Conservation (phyloP, 73 alveolate genomes). For the Tetrahymena elliotti region DNA sequence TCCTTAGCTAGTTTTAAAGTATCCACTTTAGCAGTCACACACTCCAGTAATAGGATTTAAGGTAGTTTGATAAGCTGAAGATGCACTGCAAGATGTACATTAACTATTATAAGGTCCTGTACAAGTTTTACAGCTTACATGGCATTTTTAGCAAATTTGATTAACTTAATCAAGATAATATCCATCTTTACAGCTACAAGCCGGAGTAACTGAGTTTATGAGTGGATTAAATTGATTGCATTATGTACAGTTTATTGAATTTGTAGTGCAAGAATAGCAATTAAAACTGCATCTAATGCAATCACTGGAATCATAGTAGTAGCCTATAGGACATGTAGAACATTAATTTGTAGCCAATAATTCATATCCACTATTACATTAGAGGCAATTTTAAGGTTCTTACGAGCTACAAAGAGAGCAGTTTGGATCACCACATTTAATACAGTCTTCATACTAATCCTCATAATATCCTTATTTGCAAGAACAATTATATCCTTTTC, state of each 20-base stretch:
- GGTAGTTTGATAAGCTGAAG: not conserved
- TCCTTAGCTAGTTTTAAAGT: not conserved
- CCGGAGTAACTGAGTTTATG: not conserved
- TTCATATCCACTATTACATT: not conserved
- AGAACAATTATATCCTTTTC: not conserved
- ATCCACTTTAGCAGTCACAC: not conserved
- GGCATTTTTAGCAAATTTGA: not conserved
- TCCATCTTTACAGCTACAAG: not conserved
- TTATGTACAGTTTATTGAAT: not conserved
- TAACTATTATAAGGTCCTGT: not conserved
- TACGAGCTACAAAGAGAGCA: not conserved
- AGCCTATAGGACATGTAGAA: not conserved
- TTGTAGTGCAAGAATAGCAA: not conserved
- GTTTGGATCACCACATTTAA: not conserved
- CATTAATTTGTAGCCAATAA: not conserved
- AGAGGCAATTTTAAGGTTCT: not conserved
- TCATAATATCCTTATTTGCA: not conserved
- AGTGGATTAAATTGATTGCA: not conserved
- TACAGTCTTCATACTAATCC: not conserved
- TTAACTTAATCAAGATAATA: not conserved
- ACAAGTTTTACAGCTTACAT: not conserved
- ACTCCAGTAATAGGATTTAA: not conserved
- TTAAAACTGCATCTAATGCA: not conserved
- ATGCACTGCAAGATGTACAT: not conserved
- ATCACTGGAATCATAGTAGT: not conserved